Evolutionary conservation across 345 rosid genomes (phyloP), one percentile per base, ranked within the genome.

Genomic region (Eucalyptus melliodora): DNA sequence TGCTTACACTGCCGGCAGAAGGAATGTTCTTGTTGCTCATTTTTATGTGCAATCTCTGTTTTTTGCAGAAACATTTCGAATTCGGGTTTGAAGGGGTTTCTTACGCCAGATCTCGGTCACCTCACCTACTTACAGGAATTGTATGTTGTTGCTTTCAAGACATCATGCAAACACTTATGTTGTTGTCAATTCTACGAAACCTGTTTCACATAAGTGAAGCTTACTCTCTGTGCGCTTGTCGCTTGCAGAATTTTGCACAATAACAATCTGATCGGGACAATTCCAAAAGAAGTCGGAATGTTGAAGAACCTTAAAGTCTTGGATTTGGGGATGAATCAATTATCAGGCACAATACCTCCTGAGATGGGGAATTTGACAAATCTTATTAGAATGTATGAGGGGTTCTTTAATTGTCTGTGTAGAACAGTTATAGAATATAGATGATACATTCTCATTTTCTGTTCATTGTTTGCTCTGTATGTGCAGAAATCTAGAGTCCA

Each of bases 281-380:
- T 98, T 85, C 99, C 99, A 9, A 97, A 94, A 93, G 99, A 98
- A 88, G 82, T 98, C 30, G 99, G 99, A 60, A 91, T 92, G 94
- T 91, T 97, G 96, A 95, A 95, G 92, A 90, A 91, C 90, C 97
- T 98, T 80, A 90, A 90, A 94, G 92, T 92, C 89, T 94, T 98
- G 96, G 99, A 98, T 93, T 96, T 98, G 94, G 99, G 99, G 91
- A 94, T 87, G 91, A 98, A 98, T 93, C 96, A 92, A 89, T 86
- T 98, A 19, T 93, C 94, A 31, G 99, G 99, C 90, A 96, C 94
- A 31, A 96, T 97, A 89, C 99, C 99, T 81, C 92, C 95, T 8
- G 99, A 97, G 93, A 88, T 98, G 24, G 99, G 97, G 87, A 95
- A 94, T 85, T 90, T 98, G 88, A 89, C 95, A 87, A 93, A 92